Percentiles rank a stretch among this genome's conserved stretches.
phyloP scores from a whole-genome alignment of 352 stramenopile species.

The Blastocystis hominis region DNA sequence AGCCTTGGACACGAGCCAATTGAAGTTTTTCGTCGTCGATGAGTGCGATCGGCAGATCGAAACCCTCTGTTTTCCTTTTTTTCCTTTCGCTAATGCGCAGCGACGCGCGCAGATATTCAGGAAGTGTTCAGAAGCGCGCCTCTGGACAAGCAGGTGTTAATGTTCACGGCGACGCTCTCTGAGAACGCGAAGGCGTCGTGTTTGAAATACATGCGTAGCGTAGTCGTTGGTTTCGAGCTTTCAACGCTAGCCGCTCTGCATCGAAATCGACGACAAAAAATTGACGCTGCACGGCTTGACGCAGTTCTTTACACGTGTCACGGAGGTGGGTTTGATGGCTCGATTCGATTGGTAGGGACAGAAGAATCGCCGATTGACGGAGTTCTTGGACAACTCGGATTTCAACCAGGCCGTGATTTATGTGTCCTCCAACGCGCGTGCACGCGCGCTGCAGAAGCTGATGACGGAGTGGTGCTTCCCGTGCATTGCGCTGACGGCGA shows the following conservation, averaged over 20 bases:
- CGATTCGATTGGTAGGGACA: background rate
- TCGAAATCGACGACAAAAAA: conserved; percentile 99
- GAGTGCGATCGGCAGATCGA: conserved; percentile 99
- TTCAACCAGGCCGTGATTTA: conserved; percentile 99
- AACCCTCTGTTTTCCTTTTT: background rate
- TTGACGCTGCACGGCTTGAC: conserved; percentile 97
- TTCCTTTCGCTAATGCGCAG: conserved; percentile 60
- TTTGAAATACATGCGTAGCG: conserved; percentile 86
- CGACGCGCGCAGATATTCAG: conserved; percentile 96
- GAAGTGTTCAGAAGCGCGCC: conserved; percentile 96
- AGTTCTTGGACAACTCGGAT: conserved; percentile 88
- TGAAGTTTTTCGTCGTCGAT: conserved; percentile 99
- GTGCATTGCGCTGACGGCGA: conserved; percentile 94
- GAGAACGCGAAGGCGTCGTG: conserved; percentile 97
- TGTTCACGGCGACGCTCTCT: conserved; percentile 96
- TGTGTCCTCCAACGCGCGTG: conserved; percentile 66
- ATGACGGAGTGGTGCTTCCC: conserved; percentile 99
- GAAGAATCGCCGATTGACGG: conserved; percentile 80
- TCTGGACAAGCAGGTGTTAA: conserved; percentile 96
- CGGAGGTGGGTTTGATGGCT: background rate
- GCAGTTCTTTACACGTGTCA: conserved; percentile 85
- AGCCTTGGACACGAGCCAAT: conserved; percentile 87
- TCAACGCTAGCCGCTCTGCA: conserved; percentile 61
- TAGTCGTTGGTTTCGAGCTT: background rate
- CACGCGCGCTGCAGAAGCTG: conserved; percentile 89